These are phyloP conservation scores for Crucibulum laeve DNA, from an alignment of 768 basidiomycete species.

Conservation along the genomic window DNA sequence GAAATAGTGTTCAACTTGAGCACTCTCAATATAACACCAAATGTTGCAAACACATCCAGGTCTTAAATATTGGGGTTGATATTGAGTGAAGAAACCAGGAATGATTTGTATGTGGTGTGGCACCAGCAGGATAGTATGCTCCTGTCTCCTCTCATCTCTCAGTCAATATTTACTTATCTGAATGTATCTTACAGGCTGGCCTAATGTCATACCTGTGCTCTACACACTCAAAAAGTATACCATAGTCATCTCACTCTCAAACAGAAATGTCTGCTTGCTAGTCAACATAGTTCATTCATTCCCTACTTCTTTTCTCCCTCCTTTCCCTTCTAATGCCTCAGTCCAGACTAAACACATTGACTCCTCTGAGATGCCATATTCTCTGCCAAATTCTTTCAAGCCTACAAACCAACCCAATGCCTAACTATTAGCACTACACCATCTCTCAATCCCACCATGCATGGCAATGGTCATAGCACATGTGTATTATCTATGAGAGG, in stretches of 20 bases:
- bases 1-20: no score
- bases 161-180: not conserved
- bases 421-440: constrained; percentile 44
- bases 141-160: not conserved
- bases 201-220: constrained; percentile 47
- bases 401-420: constrained; percentile 56
- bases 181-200: constrained; percentile 40
- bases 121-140: constrained; percentile 52
- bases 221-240: constrained; percentile 43
- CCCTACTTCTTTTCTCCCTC: not conserved
- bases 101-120: constrained; percentile 49
- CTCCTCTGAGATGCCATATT: constrained; percentile 64
- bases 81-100: constrained; percentile 40
- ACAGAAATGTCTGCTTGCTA: constrained; percentile 58
- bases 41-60: no score
- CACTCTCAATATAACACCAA: no score
- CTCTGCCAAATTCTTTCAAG: constrained; percentile 53
- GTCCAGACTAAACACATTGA: constrained; percentile 54
- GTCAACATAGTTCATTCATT: constrained; percentile 49
- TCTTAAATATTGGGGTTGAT: constrained; percentile 37
- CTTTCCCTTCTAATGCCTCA: not conserved
- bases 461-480: constrained; percentile 68
- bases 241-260: constrained; percentile 54
- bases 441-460: constrained; percentile 46
- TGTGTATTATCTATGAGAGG: constrained; percentile 49